Evolutionary conservation across 768 basidiomycete species (phyloP), one percentile per base, ranked within the genome.

Genomic region (Russula sp.): DNA sequence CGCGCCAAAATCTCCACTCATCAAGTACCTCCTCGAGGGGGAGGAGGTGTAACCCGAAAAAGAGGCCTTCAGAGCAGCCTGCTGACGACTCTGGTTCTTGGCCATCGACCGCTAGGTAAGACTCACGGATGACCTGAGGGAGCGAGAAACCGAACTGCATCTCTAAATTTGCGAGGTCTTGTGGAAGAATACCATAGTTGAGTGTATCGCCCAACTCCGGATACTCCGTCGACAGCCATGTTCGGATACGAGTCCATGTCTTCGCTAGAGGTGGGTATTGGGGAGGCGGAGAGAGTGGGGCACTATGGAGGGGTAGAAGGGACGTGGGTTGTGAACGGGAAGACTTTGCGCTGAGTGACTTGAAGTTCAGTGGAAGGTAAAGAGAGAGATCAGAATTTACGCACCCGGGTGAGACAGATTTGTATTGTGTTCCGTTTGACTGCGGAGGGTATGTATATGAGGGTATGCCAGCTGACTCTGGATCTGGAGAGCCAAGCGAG

Each of bases 1-100:
- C 87, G 64, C 96, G 78, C 96, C 97, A 98, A 71, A 97, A 98
- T 39, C 81, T 78, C 94, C 96, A 99, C 74, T 99, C 97, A 60
- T 93, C 87, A 47, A 94, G 77, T 32, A 97, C 93, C 67, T 93
- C 88, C 69, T 99, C 97, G 48, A 98, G 79, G 13, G 93, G 91
- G 20, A 99, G 77, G 41, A 97, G 80, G n/a, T 86, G 88, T 20
- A 99, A 75, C n/a, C 97, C 97, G 69, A 93, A 98, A 74, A 99
- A 93, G 35, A 99, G 79, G 38, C 97, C 97, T 60, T 92, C 89
- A 9, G 90, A 81, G 69, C 90, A 93, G 13, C 89, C 90, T 45
- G 89, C 90, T 34, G 90, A 78, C 14, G 90, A 90, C 73, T 93
- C 90, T 20, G 90, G 83, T 71, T 98, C 97, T 71, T 99, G 97